Evolutionary conservation across 2,329 filamentous ascomycete genomes (phyloP), one percentile per base, ranked within the genome.

Genomic region (Monilinia vaccinii-corymbosi): DNA sequence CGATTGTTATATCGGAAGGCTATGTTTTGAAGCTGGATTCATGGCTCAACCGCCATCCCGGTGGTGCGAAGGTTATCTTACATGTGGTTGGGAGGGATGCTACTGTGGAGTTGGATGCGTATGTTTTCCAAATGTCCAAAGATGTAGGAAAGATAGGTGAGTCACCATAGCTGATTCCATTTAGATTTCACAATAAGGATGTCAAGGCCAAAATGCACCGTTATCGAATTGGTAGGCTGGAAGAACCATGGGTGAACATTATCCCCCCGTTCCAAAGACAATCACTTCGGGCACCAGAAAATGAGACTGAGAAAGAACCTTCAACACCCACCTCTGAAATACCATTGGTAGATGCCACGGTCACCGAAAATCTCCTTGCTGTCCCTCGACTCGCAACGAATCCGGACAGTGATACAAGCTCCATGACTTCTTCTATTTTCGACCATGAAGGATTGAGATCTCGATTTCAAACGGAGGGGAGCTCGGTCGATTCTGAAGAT

Each of bases 81-180:
- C 94, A 99, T 71, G 94, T 97, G 91, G 83, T 97, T 62, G 91
- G 91, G 63, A 84, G 88, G 75, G 91, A 96, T 82, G 93, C 91
- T 53, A 97, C 93, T 11, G 91, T 96, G 73, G 94, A 97, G 75
- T 86, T 97, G 63, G 89, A 87, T 73, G 89, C 87, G 90, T 97
- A 81, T 56, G 87, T 78, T 49, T n/a, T 10, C 13, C n/a, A 14
- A 16, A 25, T n/a, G 7, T 14, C 18, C n/a, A 31, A 40, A 16
- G 16, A 6, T 32, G 4, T 6, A 13, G 11, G 21, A 36, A 25
- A n/a, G 36, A 6, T 6, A 13, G 11, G 21, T 42, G 32, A n/a
- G 36, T 13, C 18, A 25, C 46, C 38, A 45, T 13, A 40, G 28
- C 51, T 55, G 36, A 58, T 18, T 60, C 58, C 52, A 23, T 53